These are phyloP conservation scores for Brasenia schreberi DNA, from an alignment of 164 flowering plant genomes.

Conservation along the genomic window DNA sequence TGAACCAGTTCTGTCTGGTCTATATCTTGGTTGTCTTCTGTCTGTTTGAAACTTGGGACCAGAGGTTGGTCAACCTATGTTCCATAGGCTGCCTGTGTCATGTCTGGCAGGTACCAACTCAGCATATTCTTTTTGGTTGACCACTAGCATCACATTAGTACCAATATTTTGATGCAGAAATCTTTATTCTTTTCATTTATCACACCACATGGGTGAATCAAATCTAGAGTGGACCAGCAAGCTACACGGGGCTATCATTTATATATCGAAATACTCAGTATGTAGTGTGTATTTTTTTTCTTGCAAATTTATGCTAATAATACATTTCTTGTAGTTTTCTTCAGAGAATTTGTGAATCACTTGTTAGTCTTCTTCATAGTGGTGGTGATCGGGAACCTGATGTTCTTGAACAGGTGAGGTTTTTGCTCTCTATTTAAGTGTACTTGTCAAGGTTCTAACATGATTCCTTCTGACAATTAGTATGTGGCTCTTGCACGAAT, in stretches of 20 bases:
- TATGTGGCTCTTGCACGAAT: conserved; percentile 4
- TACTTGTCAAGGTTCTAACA: background rate
- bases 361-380: conserved; percentile 46
- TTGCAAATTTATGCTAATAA: conserved; percentile 3
- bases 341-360: conserved; percentile 33
- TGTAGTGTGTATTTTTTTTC: background rate
- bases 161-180: background rate
- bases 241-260: background rate
- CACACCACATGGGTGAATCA: background rate
- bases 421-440: background rate
- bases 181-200: background rate
- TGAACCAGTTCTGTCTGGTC: too few relatives aligned
- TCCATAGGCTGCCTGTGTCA: too few relatives aligned
- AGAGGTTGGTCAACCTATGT: too few relatives aligned
- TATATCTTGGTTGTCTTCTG: too few relatives aligned
- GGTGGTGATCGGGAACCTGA: conserved; percentile 94
- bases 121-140: too few relatives aligned
- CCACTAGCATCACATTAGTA: too few relatives aligned
- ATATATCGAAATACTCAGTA: background rate
- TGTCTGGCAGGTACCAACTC: too few relatives aligned
- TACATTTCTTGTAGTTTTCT: conserved; percentile 39
- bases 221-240: background rate
- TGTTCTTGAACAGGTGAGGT: conserved; percentile 65
- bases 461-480: background rate
- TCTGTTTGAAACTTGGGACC: too few relatives aligned